phyloP scores from a whole-genome alignment of 2,329 filamentous ascomycete genomes.

The Hypoxylon rubiginosum region DNA sequence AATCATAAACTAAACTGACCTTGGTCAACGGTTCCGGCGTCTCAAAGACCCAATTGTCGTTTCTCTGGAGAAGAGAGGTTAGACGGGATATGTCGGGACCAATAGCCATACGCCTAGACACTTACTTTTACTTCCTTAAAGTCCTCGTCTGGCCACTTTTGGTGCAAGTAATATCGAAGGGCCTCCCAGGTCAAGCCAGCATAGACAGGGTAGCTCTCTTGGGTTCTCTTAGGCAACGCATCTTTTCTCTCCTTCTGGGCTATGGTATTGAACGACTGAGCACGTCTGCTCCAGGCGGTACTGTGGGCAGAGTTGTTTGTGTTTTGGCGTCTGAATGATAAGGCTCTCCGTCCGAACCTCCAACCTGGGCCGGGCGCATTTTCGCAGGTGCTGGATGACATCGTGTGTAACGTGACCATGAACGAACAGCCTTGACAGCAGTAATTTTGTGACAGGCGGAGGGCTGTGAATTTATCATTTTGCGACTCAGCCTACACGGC shows the following conservation, averaged over 20 bases:
- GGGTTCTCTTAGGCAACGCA: not conserved
- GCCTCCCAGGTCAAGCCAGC: constrained; percentile 6
- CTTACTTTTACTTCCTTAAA: constrained; percentile 12
- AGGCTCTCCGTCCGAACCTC: not conserved
- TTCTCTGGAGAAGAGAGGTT: constrained; percentile 1
- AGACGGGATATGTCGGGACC: not conserved
- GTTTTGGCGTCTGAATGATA: constrained; percentile 8
- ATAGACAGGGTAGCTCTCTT: not conserved
- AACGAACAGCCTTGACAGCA: not conserved
- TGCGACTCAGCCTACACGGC: not conserved
- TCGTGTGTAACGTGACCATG: not conserved
- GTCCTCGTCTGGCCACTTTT: constrained; percentile 13
- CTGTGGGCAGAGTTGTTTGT: not conserved
- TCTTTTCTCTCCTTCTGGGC: not conserved
- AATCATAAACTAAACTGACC: not conserved
- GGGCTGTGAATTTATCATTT: not conserved
- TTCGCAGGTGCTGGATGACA: not conserved
- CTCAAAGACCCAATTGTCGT: constrained; percentile 13
- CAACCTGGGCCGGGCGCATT: not conserved
- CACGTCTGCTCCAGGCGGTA: constrained; percentile 1
- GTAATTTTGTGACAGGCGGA: not conserved
- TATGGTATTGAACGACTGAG: constrained; percentile 3
- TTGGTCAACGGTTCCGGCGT: constrained; percentile 4
- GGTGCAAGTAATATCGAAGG: not conserved
- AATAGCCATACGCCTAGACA: not conserved